Base-by-base conservation (phyloP, 805 yeast species). In the Pichia phayaonensis region DNA sequence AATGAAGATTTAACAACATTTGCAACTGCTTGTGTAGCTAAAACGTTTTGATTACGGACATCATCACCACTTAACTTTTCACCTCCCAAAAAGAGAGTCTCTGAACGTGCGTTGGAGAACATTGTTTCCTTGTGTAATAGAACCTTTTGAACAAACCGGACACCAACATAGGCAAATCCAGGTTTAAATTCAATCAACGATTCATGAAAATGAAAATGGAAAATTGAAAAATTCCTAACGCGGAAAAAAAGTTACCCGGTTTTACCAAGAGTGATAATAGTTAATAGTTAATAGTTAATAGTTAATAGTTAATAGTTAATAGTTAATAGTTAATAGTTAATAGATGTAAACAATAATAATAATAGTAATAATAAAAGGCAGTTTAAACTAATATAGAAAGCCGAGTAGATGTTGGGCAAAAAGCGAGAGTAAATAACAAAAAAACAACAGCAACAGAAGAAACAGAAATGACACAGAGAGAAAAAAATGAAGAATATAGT, bases 31-130 rank as follows among this genome's bases (percentile, higher is more conserved):
- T 78, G 86, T 43, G 98, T 94, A 8, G 99, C 99, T 64, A 90
- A 72, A 20, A 95, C 96, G 62, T 94, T 94, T 68, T 95, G 99
- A 64, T 90, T 86, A 63, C 99, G 83, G 58, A 95, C 85, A 64
- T 94, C 99, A 62, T 90, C 96, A 51, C 99, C 99, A 68, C 95
- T 84, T 58, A 89, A 71, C 69, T 94, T 92, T 67, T 94, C 96
- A 60, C 97, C 99, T 61, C 96, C 96, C 57, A 94, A 81, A 69
- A 94, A 90, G 56, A 92, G 76, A 44, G 97, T 90, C 61, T 90
- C 97, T 53, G 96, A 88, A 64, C 95, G 85, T 44, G 92, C 83
- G 55, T 88, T 75, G 48, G 88, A 78, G 68, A 74, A 89, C 77
- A 90, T 67, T 2, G 34, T 2, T 47, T 29, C 16, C n/a, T 24